Evolutionary conservation across 805 yeast genomes (phyloP).

Genomic region (Kockiozyma suomiensis): DNA sequence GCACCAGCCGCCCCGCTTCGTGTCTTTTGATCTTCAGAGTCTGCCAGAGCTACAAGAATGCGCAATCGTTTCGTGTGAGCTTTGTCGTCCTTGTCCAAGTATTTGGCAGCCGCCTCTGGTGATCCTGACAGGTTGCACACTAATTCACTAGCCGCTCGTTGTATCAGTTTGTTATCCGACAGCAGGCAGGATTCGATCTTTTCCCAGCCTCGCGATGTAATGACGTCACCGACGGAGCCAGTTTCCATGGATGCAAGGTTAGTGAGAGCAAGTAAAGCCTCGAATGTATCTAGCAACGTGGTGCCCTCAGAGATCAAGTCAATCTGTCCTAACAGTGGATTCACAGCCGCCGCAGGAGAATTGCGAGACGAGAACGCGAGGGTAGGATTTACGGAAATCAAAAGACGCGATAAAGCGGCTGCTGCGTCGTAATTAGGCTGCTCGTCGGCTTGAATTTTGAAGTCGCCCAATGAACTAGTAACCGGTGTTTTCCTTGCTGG

Average conservation of each 20-base stretch:
- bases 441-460: constrained; percentile 20
- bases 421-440: constrained; percentile 35
- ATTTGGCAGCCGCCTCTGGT: constrained; percentile 44
- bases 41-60: constrained; percentile 42
- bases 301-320: constrained; percentile 33
- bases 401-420: constrained; percentile 42
- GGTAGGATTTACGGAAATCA: constrained; percentile 44
- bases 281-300: constrained; percentile 50
- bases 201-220: constrained; percentile 49
- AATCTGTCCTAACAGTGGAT: constrained; percentile 41
- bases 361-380: constrained; percentile 42
- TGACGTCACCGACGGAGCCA: constrained; percentile 46
- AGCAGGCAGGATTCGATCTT: constrained; percentile 51
- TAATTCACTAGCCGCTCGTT: constrained; percentile 64
- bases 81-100: constrained; percentile 39
- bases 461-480: background rate
- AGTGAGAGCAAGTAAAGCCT: constrained; percentile 65
- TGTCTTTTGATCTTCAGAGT: constrained; percentile 41
- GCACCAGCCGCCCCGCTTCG: constrained; percentile 47
- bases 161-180: constrained; percentile 53
- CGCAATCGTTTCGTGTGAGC: constrained; percentile 39
- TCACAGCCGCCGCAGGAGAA: constrained; percentile 40
- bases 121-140: constrained; percentile 59
- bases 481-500: background rate
- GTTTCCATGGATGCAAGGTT: constrained; percentile 58